Base-by-base conservation (phyloP, 805 yeast species). In the Saccharomycopsis sp. region DNA sequence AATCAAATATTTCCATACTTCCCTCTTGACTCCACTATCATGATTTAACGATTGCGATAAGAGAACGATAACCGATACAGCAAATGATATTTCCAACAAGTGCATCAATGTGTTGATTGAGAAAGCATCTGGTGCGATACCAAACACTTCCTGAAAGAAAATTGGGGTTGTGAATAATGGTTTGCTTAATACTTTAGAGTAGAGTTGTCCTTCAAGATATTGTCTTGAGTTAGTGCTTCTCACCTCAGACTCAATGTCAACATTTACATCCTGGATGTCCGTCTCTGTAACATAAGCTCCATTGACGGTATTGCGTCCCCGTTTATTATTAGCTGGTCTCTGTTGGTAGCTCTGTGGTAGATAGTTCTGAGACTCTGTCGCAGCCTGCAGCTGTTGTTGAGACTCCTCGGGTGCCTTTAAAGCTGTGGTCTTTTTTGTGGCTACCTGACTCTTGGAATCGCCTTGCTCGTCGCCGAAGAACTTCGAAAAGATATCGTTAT, bases 1-100 rank as follows among this genome's bases (percentile, higher is more conserved):
- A 38, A 76, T 71, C 60, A 75, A 70, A 59, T 70, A 76, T 38
- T 69, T 56, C 66, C 75, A 76, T 1, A 73, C 65, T 1, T 71
- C 69, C 2, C 55, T 56, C 14, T 64, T 58, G 2, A 73, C 60
- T 8, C 54, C 54, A 7, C 56, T 22, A 57, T 76, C 79, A 3
- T 50, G 47, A 53, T 64, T 57, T 1, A 70, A 14, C 2, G 63
- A 59, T 15, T 54, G 57, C 20, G 56, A 35, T 35, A 58, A 56
- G 19, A 62, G 47, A 9, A 56, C 58, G 52, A 62, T 59, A 14
- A 49, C 52, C 12, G 60, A 57, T 9, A 60, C 34, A 8, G 64
- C 53, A 17, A 59, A 53, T 3, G 55, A 35, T 15, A 59, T 57
- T 34, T 62, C 63, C 24, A 59, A 42, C 12, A 59, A 17, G 42